Evolutionary conservation across 2,329 filamentous ascomycete genomes (phyloP).

Genomic region (Anthostomella pinea): DNA sequence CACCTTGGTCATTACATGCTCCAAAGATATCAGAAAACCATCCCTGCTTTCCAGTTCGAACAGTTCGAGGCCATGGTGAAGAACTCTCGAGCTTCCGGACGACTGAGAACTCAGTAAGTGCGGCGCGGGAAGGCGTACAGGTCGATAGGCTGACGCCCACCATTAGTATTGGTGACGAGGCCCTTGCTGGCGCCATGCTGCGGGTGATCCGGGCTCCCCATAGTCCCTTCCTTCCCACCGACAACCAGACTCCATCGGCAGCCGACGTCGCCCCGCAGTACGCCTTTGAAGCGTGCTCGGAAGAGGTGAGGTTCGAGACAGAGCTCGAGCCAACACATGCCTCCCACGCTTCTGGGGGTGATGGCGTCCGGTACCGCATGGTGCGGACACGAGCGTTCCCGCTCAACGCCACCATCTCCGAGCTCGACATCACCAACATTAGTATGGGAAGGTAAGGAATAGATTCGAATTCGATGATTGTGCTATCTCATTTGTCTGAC

Average conservation of each 20-base stretch:
- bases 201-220: constrained; percentile 13
- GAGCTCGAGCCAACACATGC: constrained; percentile 10
- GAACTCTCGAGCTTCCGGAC: constrained; percentile 18
- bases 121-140: no score
- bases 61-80: constrained; percentile 22
- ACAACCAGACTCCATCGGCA: constrained; percentile 13
- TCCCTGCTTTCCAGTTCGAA: constrained; percentile 10
- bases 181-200: constrained; percentile 9
- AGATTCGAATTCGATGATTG: not conserved
- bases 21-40: constrained; percentile 11
- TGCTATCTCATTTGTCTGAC: constrained; percentile 12
- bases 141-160: constrained; percentile 6
- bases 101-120: constrained; percentile 19
- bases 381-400: constrained; percentile 10
- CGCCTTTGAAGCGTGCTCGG: constrained; percentile 19
- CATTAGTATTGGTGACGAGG: constrained; percentile 20
- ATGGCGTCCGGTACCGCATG: constrained; percentile 5
- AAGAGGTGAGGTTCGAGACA: constrained; percentile 15
- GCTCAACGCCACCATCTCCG: constrained; percentile 9
- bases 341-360: not conserved
- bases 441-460: constrained; percentile 33
- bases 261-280: constrained; percentile 23
- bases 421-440: constrained; percentile 27
- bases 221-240: constrained; percentile 19
- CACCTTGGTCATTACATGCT: constrained; percentile 21